Evolutionary conservation across 345 rosid genomes (phyloP).

Genomic region (Salix exigua): DNA sequence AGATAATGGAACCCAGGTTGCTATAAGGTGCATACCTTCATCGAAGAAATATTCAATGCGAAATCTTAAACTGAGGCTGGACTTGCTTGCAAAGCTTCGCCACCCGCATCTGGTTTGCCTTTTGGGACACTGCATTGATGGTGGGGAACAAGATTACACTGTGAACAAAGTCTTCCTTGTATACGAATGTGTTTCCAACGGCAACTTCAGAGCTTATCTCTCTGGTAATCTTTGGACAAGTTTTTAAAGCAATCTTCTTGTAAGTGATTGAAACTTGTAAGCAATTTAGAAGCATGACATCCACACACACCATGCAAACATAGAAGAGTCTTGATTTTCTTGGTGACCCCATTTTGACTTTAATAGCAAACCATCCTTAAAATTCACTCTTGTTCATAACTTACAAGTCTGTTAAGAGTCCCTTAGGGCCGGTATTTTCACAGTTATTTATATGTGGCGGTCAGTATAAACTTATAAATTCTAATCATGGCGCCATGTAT

Average conservation of each 20-base stretch:
- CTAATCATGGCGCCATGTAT: conserved; percentile 14
- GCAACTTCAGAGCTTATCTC: conserved; percentile 41
- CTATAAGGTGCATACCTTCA: conserved; percentile 44
- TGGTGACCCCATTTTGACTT: neutral
- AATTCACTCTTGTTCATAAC: neutral
- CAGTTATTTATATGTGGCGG: neutral
- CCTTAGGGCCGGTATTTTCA: neutral
- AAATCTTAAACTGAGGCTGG: conserved; percentile 46
- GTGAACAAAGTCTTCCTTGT: conserved; percentile 41
- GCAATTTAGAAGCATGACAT: neutral
- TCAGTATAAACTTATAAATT: neutral
- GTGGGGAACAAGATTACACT: conserved; percentile 30
- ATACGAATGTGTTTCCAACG: conserved; percentile 39
- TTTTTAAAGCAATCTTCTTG: neutral
- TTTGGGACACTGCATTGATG: conserved; percentile 50
- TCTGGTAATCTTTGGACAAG: conserved; percentile 31
- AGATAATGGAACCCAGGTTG: conserved; percentile 42
- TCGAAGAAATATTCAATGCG: conserved; percentile 40
- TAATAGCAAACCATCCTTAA: neutral
- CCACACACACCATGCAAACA: neutral
- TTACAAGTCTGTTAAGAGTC: neutral
- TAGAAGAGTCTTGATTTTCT: neutral
- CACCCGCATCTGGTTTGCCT: conserved; percentile 54
- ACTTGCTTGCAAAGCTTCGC: conserved; percentile 48
- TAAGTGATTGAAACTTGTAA: neutral